phyloP scores from a whole-genome alignment of 345 rosid genomes.

The Arabidopsis suecica region DNA sequence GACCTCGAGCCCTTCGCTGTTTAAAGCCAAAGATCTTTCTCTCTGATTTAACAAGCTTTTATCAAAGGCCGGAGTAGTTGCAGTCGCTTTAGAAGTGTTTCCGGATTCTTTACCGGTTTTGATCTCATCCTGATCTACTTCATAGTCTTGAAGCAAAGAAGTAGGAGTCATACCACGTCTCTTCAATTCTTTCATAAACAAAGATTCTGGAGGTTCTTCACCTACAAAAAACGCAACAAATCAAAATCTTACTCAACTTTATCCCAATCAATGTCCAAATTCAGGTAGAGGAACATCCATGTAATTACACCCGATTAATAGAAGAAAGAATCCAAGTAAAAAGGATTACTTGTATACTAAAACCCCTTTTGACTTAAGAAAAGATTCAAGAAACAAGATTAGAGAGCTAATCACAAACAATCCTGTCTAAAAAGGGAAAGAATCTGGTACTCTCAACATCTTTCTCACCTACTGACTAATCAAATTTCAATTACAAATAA shows the following conservation, averaged over 20 bases:
- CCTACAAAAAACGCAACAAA: slow-evolving; percentile 53
- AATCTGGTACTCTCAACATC: not conserved
- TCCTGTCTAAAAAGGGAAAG: not conserved
- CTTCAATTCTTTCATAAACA: slow-evolving; percentile 91
- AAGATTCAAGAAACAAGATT: not conserved
- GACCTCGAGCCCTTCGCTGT: slow-evolving; percentile 99
- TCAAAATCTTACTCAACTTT: not conserved
- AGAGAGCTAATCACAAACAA: not conserved
- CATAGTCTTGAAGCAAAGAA: slow-evolving; percentile 82
- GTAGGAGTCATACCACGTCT: slow-evolving; percentile 93
- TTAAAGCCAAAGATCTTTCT: slow-evolving; percentile 81
- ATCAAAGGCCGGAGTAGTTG: slow-evolving; percentile 69
- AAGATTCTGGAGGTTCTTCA: slow-evolving; percentile 92
- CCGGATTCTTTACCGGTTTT: slow-evolving; percentile 57
- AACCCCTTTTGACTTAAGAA: not conserved
- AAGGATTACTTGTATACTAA: too few relatives aligned
- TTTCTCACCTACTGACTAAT: not conserved
- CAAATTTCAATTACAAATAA: not conserved
- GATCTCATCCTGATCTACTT: slow-evolving; percentile 54
- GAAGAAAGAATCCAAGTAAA: not conserved
- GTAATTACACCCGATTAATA: not conserved
- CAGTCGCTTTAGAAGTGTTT: slow-evolving; percentile 63
- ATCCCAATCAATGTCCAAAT: not conserved
- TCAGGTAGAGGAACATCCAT: not conserved
- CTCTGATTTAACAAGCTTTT: slow-evolving; percentile 73